Evolutionary conservation across 345 rosid species (phyloP), one percentile per base, ranked within the genome.

Genomic region (Citrus mangshanensis): DNA sequence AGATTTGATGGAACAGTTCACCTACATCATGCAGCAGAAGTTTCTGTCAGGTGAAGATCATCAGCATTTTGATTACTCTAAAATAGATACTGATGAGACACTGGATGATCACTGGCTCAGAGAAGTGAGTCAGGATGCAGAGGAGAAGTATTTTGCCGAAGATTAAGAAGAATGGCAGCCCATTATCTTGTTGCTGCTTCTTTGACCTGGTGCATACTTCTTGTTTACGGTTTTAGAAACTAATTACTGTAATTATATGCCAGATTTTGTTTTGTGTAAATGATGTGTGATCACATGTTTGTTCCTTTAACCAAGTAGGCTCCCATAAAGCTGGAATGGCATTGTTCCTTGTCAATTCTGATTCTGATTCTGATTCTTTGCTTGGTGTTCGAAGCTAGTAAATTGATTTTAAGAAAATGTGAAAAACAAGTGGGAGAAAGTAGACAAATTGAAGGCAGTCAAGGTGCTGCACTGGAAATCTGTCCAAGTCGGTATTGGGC

Each of bases 51-150:
- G 99, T 9, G 97, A 96, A 91, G 99, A 96, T 84, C 84, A 85
- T 80, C 85, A 85, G 82, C 92, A 92, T 83, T 82, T 92, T 49
- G 99, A 96, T 88, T 96, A 92, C 85, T 70, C 95, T 61, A 92
- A 92, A 87, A 96, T 96, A 77, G 98, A 96, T 59, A 84, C 87
- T 0, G 93, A 96, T 68, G 98, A 86, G 87, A 88, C 91, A 62
- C 88, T 94, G 74, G 99, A 96, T 83, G 99, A 94, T 87, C 99
- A 94, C 73, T 94, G 98, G 99, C 85, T 88, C 64, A 87, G 87
- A 75, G 97, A 96, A 85, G 91, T 86, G 77, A 86, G 86, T 46
- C 87, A 74, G 34, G 98, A 96, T 78, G 99, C 99, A 3, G 97
- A 96, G 84, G 99, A 94, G 58, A 92, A 88, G 85, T 96, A 94